phyloP scores from a whole-genome alignment of 768 basidiomycete genomes.

The Leccinum truebloodii region DNA sequence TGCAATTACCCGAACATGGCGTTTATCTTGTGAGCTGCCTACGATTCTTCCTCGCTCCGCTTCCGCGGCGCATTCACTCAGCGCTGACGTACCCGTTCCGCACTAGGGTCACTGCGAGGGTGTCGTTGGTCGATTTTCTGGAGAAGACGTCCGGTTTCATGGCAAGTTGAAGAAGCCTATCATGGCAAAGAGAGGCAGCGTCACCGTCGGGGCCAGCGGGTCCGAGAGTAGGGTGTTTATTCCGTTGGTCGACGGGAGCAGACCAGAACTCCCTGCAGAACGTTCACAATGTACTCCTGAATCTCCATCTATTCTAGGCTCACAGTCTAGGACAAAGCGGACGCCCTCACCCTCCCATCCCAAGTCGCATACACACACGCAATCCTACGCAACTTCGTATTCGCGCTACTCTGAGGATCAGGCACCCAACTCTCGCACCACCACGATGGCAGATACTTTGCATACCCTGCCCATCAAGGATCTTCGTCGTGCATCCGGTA shows the following conservation, averaged over 20 bases:
- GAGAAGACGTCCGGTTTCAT: slow-evolving; percentile 64
- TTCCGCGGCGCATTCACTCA: not conserved
- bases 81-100: slow-evolving; percentile 1
- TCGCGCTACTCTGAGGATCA: no score
- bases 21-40: slow-evolving; percentile 60
- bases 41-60: no score
- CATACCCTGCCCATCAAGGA: no score
- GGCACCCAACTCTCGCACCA: no score
- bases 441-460: no score
- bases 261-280: slow-evolving; percentile 4
- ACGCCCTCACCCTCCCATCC: no score
- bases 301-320: no score
- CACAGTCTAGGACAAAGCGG: no score
- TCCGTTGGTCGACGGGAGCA: slow-evolving; percentile 17
- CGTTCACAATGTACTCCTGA: not conserved
- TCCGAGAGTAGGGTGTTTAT: slow-evolving; percentile 19
- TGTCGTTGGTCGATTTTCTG: slow-evolving; percentile 76
- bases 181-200: slow-evolving; percentile 61
- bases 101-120: slow-evolving; percentile 83
- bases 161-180: slow-evolving; percentile 78
- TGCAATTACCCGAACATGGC: slow-evolving; percentile 62
- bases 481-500: no score
- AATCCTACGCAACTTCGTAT: no score
- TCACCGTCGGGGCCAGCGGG: slow-evolving; percentile 4
- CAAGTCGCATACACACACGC: no score